Conservation (phyloP, 139 green algal genomes). For the Eudorina sp. region DNA sequence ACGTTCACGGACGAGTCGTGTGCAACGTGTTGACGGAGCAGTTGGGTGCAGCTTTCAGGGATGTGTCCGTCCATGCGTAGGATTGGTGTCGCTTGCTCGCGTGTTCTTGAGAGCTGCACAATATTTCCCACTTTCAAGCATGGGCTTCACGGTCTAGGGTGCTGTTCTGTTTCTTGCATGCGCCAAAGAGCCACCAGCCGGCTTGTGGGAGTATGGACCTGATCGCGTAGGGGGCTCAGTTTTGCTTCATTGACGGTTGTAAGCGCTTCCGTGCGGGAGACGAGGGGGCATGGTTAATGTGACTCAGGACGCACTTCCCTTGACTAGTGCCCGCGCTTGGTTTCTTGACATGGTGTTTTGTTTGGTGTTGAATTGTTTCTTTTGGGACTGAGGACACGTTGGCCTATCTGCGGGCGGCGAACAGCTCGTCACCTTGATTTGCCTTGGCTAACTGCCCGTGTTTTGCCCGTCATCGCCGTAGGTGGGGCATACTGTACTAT, state of each 20-base stretch:
- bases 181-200: background rate
- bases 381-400: slow-evolving; percentile 16
- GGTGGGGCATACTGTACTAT: background rate
- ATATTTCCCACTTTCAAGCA: background rate
- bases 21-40: no score
- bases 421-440: background rate
- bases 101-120: background rate
- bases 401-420: slow-evolving; percentile 2
- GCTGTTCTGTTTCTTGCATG: background rate
- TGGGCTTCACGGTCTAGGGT: no score
- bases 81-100: background rate
- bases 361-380: background rate
- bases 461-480: slow-evolving; percentile 8
- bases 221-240: background rate
- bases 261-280: background rate
- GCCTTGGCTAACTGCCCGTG: background rate
- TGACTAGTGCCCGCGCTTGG: slow-evolving; percentile 1
- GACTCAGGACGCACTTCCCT: background rate
- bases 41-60: no score
- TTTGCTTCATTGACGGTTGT: background rate
- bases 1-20: background rate
- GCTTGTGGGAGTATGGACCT: background rate
- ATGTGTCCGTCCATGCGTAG: background rate
- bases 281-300: no score
- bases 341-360: background rate